phyloP scores from a whole-genome alignment of 2,329 filamentous ascomycete genomes.

The Penicillium sp. region DNA sequence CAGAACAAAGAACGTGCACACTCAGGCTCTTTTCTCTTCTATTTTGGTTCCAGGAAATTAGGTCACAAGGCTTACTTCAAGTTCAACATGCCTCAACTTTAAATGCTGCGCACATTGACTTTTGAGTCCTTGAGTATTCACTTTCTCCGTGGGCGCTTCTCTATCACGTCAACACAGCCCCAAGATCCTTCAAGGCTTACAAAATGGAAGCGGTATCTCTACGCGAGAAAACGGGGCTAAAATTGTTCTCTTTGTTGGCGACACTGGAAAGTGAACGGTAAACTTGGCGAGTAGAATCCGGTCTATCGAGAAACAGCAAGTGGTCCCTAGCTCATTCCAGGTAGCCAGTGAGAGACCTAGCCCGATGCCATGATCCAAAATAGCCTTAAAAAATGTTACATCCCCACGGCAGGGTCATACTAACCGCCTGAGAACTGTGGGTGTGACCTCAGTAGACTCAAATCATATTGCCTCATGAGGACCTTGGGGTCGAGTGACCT shows the following conservation, averaged over 20 bases:
- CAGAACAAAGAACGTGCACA: not conserved
- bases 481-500: not conserved
- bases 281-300: slow-evolving; percentile 3
- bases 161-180: not conserved
- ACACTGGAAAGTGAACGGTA: slow-evolving; percentile 3
- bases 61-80: not conserved
- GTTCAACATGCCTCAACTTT: not conserved
- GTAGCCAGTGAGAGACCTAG: not conserved
- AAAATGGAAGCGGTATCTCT: not conserved
- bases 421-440: slow-evolving; percentile 13
- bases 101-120: not conserved
- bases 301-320: not conserved
- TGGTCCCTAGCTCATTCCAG: not conserved
- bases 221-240: slow-evolving; percentile 9
- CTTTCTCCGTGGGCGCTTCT: no score
- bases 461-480: not conserved
- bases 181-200: not conserved
- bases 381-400: slow-evolving; percentile 10
- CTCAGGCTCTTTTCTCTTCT: no score
- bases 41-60: not conserved
- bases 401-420: slow-evolving; percentile 8
- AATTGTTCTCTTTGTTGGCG: slow-evolving; percentile 23
- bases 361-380: slow-evolving; percentile 9
- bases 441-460: not conserved
- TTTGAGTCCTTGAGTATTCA: not conserved